Conservation (phyloP, 2,329 filamentous ascomycete species). For the Aspergillus intermedius region DNA sequence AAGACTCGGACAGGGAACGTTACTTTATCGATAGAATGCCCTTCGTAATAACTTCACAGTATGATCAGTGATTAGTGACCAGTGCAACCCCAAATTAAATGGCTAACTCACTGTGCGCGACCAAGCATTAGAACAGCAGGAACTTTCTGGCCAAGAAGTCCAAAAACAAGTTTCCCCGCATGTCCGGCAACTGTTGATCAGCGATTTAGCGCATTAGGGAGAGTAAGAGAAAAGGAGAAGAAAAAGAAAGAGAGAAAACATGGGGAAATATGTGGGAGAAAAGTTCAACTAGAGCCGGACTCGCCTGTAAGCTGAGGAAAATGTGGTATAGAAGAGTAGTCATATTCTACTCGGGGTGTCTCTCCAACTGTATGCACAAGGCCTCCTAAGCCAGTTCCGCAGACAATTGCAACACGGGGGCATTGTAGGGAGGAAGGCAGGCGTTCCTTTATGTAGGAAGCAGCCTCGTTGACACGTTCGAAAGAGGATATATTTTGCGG, state of each 20-base stretch:
- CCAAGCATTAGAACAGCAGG: constrained; percentile 59
- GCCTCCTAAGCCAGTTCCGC: constrained; percentile 58
- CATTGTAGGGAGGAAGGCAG: constrained; percentile 46
- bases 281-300: not conserved
- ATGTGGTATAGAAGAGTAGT: constrained; percentile 55
- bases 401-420: constrained; percentile 57
- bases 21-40: constrained; percentile 55
- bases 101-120: constrained; percentile 54
- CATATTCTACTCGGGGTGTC: constrained; percentile 46
- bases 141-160: constrained; percentile 49
- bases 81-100: not conserved
- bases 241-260: too few species aligned
- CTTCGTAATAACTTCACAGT: constrained; percentile 57
- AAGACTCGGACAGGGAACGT: constrained; percentile 61
- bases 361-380: constrained; percentile 52
- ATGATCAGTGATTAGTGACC: not conserved
- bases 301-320: constrained; percentile 57
- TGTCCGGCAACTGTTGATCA: constrained; percentile 48
- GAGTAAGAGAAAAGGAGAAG: too few species aligned
- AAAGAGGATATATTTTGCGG: constrained; percentile 12
- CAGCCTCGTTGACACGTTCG: constrained; percentile 43
- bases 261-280: too few species aligned
- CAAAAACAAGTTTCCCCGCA: constrained; percentile 60
- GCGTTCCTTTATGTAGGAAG: constrained; percentile 42
- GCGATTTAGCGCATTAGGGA: not conserved